Base-by-base conservation (phyloP, 345 rosid species). In the Sonneratia alba region DNA sequence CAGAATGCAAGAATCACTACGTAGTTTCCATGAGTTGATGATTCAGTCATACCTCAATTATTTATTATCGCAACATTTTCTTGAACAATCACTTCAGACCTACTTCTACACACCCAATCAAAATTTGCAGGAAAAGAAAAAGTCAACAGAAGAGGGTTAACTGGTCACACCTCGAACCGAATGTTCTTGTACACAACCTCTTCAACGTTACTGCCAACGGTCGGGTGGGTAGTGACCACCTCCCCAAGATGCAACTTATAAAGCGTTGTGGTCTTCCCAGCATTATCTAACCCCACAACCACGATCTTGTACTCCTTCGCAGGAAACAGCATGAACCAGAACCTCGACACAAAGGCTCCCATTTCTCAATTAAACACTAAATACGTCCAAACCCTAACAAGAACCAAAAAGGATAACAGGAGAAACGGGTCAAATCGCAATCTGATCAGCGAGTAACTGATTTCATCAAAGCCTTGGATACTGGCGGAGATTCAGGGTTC, bases 271-370 rank as follows among this genome's bases (percentile, higher is more conserved):
- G 97, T 95, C 85, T 95, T 92, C 48, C 99, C 97, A 1, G 99
- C 98, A 83, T 92, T 90, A 79, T 95, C 99, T 77, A 95, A 84
- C 68, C 99, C 99, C 16, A 95, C 98, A 32, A 95, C 97, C 66
- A 92, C 93, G 53, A 95, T 95, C 90, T 95, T 95, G 70, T 95
- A 92, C 88, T 95, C 98, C 78, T 95, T 90, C 2, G 92, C 96
- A 7, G 99, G 97, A 76, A 92, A 95, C 80, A 92, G 57, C 99
- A 89, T 90, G 82, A 90, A 92, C 97, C 97, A 95, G 71, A 95
- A 88, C 89, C 81, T 90, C 67, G 99, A 92, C 27, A 85, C 70
- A 59, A 95, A 80, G 37, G 86, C 97, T 32, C 99, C 99, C 99
- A 95, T 95, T 67, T 66, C 61, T 74, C 66, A 3, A 70, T 56